Conservation (phyloP, 2,329 filamentous ascomycete genomes). For the Cryphonectria radicalis region DNA sequence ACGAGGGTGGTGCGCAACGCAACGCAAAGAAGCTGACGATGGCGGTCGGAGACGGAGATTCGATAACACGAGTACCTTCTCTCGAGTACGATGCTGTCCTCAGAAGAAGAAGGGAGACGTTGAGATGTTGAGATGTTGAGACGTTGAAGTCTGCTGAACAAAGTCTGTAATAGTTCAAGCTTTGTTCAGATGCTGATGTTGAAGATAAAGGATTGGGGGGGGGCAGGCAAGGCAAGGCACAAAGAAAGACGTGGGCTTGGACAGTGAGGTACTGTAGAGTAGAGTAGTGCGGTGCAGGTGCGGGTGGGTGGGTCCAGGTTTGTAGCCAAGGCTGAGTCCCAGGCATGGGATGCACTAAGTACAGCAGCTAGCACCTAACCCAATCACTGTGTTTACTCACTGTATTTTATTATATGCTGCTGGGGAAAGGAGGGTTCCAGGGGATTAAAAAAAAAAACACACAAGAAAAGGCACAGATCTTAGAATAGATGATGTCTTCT, state of each 20-base stretch:
- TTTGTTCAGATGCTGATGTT: not conserved
- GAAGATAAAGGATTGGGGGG: not conserved
- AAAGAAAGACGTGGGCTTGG: not conserved
- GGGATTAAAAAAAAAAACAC: too few species aligned
- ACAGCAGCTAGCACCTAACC: not conserved
- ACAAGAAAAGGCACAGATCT: too few species aligned
- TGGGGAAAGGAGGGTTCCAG: not conserved
- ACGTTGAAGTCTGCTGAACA: not conserved
- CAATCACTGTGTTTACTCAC: not conserved
- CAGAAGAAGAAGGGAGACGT: not conserved
- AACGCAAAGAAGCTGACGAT: not conserved
- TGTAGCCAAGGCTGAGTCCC: not conserved
- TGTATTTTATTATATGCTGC: not conserved
- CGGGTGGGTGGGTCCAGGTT: not conserved
- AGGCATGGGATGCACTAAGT: not conserved
- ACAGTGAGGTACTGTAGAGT: not conserved
- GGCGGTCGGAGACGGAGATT: not conserved
- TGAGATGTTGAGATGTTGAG: not conserved
- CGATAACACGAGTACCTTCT: not conserved
- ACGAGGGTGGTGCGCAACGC: not conserved
- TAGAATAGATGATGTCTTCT: too few species aligned
- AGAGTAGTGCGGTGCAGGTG: not conserved
- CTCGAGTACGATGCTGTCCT: not conserved
- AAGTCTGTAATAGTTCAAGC: not conserved
- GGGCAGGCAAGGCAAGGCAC: not conserved